phyloP scores from a whole-genome alignment of 345 rosid genomes.

The Citrus unshiu region DNA sequence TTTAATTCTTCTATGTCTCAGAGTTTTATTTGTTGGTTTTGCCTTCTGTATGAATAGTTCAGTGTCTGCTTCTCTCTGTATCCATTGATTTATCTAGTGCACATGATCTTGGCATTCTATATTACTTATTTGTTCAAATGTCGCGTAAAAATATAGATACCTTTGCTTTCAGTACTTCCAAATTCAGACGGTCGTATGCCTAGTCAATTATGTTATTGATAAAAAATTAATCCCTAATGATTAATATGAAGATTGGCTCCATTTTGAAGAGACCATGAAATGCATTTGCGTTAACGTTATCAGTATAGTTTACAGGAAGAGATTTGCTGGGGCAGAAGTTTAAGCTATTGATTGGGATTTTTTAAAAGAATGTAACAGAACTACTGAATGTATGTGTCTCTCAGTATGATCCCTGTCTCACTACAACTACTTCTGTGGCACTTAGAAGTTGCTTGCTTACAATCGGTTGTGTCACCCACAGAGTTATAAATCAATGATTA shows the following conservation, averaged over 20 bases:
- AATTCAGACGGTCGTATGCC: neutral
- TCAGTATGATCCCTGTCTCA: no score
- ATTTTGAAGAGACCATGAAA: neutral
- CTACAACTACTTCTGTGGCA: no score
- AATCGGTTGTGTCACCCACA: neutral
- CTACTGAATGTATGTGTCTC: neutral
- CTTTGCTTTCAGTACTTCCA: neutral
- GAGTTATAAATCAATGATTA: neutral
- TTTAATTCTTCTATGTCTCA: no score
- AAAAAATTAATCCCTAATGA: neutral
- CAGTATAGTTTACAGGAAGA: neutral
- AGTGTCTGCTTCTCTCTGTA: neutral
- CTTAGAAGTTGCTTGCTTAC: no score
- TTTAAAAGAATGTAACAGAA: neutral
- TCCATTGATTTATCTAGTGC: neutral
- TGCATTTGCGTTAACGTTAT: neutral
- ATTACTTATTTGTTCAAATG: no score
- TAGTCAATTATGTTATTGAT: neutral
- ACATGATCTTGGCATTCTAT: neutral
- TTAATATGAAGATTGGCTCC: neutral
- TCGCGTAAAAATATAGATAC: neutral
- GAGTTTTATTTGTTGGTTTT: no score
- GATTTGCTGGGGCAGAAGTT: neutral
- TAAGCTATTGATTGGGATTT: neutral
- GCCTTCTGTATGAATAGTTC: no score